Evolutionary conservation across 768 basidiomycete genomes (phyloP).

Genomic region (Rhizopogon salebrosus): DNA sequence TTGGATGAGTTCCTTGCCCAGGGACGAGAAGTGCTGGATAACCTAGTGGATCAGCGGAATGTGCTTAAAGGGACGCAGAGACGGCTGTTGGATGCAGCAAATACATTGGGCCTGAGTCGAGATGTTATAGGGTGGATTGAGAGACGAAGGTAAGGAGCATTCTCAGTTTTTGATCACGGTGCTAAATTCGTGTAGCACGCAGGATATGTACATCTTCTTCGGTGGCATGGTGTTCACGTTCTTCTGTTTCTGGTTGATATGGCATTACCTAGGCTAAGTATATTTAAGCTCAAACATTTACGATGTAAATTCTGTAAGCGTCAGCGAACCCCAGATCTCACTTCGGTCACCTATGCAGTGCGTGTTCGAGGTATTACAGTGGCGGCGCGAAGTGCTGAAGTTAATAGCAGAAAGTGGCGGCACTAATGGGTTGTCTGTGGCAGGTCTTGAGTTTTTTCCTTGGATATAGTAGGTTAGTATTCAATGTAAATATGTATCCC

Average conservation of each 20-base stretch:
- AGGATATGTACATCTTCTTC: conserved; percentile 93
- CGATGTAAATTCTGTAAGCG: too few species aligned
- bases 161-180: background rate
- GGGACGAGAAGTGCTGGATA: conserved; percentile 87
- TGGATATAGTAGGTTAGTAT: too few species aligned
- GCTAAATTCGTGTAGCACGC: conserved; percentile 52
- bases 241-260: conserved; percentile 90
- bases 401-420: too few species aligned
- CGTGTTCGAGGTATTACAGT: too few species aligned
- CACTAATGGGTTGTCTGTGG: too few species aligned
- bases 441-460: too few species aligned
- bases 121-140: conserved; percentile 98
- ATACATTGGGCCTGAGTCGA: conserved; percentile 89
- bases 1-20: conserved; percentile 92
- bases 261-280: conserved; percentile 74
- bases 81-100: conserved; percentile 83
- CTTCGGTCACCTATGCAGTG: too few species aligned
- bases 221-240: conserved; percentile 84
- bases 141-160: conserved; percentile 62
- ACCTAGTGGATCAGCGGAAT: conserved; percentile 86
- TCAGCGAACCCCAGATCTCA: too few species aligned
- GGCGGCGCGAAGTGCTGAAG: too few species aligned
- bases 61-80: conserved; percentile 94
- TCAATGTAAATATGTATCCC: too few species aligned
- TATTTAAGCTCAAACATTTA: too few species aligned